Base-by-base conservation (phyloP, 768 basidiomycete genomes). In the Fomitopsis serialis region DNA sequence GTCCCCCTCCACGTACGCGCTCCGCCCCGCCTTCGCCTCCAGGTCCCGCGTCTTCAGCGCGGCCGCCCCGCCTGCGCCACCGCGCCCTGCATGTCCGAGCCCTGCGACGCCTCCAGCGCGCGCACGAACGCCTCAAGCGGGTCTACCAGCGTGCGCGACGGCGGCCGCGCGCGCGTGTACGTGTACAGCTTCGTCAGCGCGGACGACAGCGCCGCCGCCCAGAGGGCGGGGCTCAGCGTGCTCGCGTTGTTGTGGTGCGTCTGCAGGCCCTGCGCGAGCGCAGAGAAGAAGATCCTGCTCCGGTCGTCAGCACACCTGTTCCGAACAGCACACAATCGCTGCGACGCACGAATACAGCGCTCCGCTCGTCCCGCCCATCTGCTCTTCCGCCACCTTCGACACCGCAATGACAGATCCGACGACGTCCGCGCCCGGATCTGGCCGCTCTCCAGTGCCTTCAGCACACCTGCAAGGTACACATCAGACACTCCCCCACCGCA, bases 91-190 rank as follows among this genome's bases (percentile, higher is more conserved):
- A 84, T 70, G 52, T 77, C 75, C 24, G 52, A 52, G 21, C 62
- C 58, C 53, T 67, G 61, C 42, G 63, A 53, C 11, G 57, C 60
- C 36, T 69, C 65, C 23, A 85, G 71, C 19, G 75, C 69, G 3
- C 74, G 66, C 42, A 88, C 75, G 67, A 96, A 95, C 1, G 89
- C 87, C 36, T 81, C 77, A 21, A 98, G 78, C 8, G 94, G 92
- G 70, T 98, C 94, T n/a, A 98, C 79, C 34, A 98, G 82, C 8
- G 94, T 97, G 61, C 94, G 84, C 2, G 89, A 92, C 3, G 93
- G 93, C 2, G 87, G 86, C 24, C 94, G 84, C 13, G 94, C 94
- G 25, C 84, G 85, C 3, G 93, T 97, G 72, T 96, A 92, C 12
- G 80, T 83, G 68, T 85, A 91, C 36, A 93, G 70, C 57, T 79